phyloP scores from a whole-genome alignment of 305 asterid species.

The Solanum hybrid region DNA sequence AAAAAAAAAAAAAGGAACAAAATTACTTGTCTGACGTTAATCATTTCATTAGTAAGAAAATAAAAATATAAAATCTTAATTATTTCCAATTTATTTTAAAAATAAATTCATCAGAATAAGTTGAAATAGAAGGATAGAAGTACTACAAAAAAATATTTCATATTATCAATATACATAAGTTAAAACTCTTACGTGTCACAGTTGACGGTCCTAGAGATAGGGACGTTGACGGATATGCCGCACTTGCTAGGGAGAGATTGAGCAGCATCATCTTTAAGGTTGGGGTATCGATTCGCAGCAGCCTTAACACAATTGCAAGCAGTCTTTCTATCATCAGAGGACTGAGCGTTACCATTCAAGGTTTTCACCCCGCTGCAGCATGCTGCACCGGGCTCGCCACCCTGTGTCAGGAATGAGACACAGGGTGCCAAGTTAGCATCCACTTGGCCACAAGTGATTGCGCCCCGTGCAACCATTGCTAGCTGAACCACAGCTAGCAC shows the following conservation, averaged over 20 bases:
- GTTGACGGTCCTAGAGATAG: not conserved
- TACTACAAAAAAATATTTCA: not conserved
- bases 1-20: not conserved
- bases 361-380: conserved; percentile 10
- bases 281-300: conserved; percentile 1
- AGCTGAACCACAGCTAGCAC: not conserved
- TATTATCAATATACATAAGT: not conserved
- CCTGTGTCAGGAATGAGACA: not conserved
- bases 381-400: conserved; percentile 6
- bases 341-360: not conserved
- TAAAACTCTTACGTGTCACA: not conserved
- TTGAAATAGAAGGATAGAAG: not conserved
- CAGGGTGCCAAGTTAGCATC: conserved; percentile 10
- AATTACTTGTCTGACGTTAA: not conserved
- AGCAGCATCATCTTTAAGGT: conserved; percentile 12
- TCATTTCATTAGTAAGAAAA: not conserved
- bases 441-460: conserved; percentile 11
- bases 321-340: conserved; percentile 6
- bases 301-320: conserved; percentile 12
- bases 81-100: not conserved
- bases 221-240: not conserved
- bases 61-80: too few relatives aligned
- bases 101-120: not conserved
- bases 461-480: not conserved
- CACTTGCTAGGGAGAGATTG: conserved; percentile 17